These are phyloP conservation scores for Colletotrichum cuscutae DNA, from an alignment of 2,329 filamentous ascomycete species.

Conservation along the genomic window DNA sequence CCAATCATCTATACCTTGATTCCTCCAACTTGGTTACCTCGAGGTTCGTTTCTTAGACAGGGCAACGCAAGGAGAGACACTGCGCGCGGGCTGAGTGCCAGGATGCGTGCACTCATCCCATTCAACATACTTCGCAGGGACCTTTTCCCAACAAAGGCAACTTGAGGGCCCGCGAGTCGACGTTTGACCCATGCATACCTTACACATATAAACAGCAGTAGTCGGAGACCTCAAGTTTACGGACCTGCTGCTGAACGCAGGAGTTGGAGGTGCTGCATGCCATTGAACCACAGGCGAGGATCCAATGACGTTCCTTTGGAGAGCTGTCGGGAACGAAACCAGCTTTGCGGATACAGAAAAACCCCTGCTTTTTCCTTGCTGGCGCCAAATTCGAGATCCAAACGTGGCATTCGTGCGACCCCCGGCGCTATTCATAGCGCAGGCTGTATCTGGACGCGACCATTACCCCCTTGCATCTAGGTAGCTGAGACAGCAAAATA, in stretches of 20 bases:
- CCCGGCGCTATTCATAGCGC: conserved; percentile 14
- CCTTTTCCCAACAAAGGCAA: neutral
- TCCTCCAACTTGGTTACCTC: neutral
- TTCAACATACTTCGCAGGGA: neutral
- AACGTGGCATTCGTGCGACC: neutral
- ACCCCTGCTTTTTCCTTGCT: conserved; percentile 4
- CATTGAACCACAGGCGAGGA: neutral
- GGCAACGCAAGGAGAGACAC: neutral
- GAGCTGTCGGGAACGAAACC: conserved; percentile 8
- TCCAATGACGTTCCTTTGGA: neutral
- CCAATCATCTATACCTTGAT: neutral
- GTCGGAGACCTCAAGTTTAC: neutral
- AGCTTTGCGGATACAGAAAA: neutral
- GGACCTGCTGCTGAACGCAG: neutral
- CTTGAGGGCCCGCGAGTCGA: neutral
- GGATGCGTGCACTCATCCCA: conserved; percentile 16
- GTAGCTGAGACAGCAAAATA: conserved; percentile 5
- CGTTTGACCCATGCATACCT: neutral
- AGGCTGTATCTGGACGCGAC: neutral
- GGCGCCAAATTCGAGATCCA: neutral
- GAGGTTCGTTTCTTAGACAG: neutral
- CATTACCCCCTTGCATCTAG: neutral
- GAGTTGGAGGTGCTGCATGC: neutral
- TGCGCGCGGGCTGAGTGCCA: conserved; percentile 10
- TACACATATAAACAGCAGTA: neutral